Evolutionary conservation across 2,329 filamentous ascomycete species (phyloP), one percentile per base, ranked within the genome.

Genomic region (Amauroascus verrucosus): DNA sequence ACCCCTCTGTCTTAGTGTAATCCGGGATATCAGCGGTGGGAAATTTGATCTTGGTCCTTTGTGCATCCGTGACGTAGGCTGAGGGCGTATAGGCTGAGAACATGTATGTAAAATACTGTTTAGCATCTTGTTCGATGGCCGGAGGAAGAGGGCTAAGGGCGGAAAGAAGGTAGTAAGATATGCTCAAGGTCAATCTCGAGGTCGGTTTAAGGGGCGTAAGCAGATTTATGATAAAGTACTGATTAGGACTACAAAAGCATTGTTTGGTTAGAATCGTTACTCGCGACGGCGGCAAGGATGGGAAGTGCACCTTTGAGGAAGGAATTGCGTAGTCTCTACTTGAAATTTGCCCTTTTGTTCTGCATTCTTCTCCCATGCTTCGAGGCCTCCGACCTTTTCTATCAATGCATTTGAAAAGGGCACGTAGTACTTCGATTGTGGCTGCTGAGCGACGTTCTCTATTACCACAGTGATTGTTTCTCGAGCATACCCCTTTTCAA

Each of bases 21-120:
- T 96, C 88, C 54, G 89, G 86, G 26, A 95, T 78, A 62, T 87
- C 84, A 58, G 79, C 74, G 52, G 81, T 85, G 46, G 86, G 80
- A 62, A 95, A 83, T 75, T 96, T 96, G 72, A 98, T 72, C 72
- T 97, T 95, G 37, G 93, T 97, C 81, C 96, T 96, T 70, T 98
- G 93, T 75, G 95, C 95, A 63, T 80, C 70, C 13, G 89, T 96
- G 16, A 78, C 73, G 74, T 98, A 98, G 57, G 85, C 84, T 8
- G 88, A 94, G 14, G 84, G 84, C 45, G 78, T 80, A 71, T 95
- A 95, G 60, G 86, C 86, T 57, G 87, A 91, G 75, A 95, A 94
- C 53, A 82, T 77, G 75, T 94, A 89, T 54, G 81, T 77, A 51
- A 98, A 82, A 72, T 84, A 96, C 72, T 98, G 93, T 68, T 84